phyloP scores from a whole-genome alignment of 2,329 filamentous ascomycete species.

The Cladosporium sp. region DNA sequence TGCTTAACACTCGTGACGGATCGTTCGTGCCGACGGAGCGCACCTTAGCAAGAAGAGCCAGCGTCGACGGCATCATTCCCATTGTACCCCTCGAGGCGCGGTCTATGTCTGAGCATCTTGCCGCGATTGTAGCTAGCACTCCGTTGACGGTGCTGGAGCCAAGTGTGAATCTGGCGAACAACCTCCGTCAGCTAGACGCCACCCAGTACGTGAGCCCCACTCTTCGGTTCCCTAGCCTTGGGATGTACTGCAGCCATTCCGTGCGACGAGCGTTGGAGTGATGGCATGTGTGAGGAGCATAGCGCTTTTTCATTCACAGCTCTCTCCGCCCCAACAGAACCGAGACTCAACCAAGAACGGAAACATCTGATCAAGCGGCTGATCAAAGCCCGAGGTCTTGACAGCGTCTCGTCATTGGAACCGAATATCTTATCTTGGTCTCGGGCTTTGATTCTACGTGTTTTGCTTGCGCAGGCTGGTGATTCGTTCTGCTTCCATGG shows the following conservation, averaged over 20 bases:
- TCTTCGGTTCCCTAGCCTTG: not conserved
- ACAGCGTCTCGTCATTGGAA: not conserved
- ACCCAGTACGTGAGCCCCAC: not conserved
- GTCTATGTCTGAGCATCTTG: conserved; percentile 2
- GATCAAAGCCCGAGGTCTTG: not conserved
- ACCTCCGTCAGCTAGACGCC: not conserved
- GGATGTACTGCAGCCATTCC: not conserved
- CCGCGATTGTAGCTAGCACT: not conserved
- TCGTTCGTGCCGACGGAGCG: not conserved
- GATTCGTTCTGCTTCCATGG: not conserved
- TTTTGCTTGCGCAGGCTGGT: not conserved
- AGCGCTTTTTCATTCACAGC: not conserved
- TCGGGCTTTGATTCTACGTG: not conserved
- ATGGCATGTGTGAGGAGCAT: not conserved
- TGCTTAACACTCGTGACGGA: not conserved
- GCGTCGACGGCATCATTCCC: not conserved
- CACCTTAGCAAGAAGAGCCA: not conserved
- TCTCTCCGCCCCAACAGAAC: not conserved
- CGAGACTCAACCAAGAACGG: not conserved
- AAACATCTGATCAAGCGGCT: not conserved
- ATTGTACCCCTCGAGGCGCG: not conserved
- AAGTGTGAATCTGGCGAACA: not conserved
- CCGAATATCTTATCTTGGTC: not conserved
- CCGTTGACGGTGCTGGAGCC: not conserved
- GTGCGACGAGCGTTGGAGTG: not conserved